phyloP scores from a whole-genome alignment of 495 filamentous ascomycete genomes.

The Pyronema domesticum region DNA sequence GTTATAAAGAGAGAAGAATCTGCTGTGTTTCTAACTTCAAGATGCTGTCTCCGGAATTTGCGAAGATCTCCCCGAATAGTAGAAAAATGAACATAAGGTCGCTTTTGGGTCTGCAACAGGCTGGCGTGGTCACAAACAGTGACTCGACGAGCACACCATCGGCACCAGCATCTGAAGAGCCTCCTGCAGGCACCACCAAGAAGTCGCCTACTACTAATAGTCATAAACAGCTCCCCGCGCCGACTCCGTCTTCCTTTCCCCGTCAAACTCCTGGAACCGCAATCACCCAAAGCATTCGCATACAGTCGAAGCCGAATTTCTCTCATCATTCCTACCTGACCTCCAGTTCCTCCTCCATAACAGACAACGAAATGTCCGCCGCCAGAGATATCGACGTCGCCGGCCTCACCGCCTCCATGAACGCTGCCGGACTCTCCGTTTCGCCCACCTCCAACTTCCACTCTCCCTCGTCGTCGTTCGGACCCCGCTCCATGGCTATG shows the following conservation, averaged over 20 bases:
- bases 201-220: background rate
- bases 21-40: background rate
- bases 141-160: constrained; percentile 2
- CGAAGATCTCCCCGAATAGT: background rate
- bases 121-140: background rate
- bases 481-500: background rate
- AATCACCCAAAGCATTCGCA: background rate
- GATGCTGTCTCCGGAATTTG: background rate
- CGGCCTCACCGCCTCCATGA: constrained; percentile 12
- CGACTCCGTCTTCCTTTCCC: background rate
- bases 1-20: background rate
- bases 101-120: background rate
- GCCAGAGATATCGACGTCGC: constrained; percentile 20
- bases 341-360: background rate
- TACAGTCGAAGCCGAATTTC: background rate
- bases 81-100: background rate
- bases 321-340: background rate
- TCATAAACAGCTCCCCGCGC: background rate
- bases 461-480: constrained; percentile 8
- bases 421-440: constrained; percentile 15
- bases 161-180: background rate
- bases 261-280: background rate
- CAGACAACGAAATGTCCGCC: constrained; percentile 10
- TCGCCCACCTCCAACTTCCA: constrained; percentile 17
- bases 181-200: background rate